These are phyloP conservation scores for Nicotiana obtusifolia DNA, from an alignment of 257 asterid genomes.

Conservation along the genomic window DNA sequence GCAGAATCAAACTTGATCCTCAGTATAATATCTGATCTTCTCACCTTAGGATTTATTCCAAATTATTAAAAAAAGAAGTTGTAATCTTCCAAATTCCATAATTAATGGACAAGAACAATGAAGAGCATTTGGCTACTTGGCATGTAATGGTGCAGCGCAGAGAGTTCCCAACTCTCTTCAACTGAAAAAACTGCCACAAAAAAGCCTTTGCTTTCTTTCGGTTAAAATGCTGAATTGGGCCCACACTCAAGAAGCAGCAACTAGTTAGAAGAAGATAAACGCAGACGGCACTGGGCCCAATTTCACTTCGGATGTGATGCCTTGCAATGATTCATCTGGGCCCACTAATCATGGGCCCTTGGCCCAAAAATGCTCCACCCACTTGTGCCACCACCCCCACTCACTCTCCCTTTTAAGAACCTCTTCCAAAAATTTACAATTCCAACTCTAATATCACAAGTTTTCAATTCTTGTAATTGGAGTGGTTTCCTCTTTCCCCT, in stretches of 20 bases:
- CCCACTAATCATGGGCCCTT: conserved; percentile 36
- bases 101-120: conserved; percentile 8
- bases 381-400: conserved; percentile 31
- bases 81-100: not conserved
- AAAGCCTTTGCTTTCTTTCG: not conserved
- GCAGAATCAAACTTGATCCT: not conserved
- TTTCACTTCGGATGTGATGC: conserved; percentile 23
- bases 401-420: conserved; percentile 5
- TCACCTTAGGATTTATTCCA: not conserved
- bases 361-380: conserved; percentile 54
- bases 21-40: not conserved
- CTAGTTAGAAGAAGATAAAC: conserved; percentile 24
- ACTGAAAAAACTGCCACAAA: conserved; percentile 33
- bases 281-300: conserved; percentile 35
- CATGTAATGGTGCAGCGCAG: not conserved
- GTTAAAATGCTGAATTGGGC: conserved; percentile 18
- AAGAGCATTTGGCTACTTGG: conserved; percentile 8
- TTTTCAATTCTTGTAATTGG: not conserved
- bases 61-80: not conserved
- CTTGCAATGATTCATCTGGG: conserved; percentile 46
- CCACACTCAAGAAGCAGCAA: conserved; percentile 1
- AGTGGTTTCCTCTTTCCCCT: not conserved
- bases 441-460: not conserved
- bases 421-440: not conserved
- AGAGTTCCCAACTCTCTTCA: not conserved